These are phyloP conservation scores for Prinsepia uniflora DNA, from an alignment of 306 rosid genomes.

Conservation along the genomic window DNA sequence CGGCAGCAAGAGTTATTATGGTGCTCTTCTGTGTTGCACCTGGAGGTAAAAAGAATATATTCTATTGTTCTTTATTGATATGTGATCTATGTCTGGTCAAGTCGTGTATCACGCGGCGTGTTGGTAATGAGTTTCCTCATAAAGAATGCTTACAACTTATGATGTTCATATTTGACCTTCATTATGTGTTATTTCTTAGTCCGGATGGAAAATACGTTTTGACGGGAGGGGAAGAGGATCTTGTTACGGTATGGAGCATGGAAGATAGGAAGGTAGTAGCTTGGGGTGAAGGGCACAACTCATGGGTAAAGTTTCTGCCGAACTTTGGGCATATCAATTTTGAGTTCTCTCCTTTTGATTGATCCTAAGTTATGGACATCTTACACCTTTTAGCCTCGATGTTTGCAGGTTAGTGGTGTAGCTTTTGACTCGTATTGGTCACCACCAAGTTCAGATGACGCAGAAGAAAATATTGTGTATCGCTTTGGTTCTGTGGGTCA, in stretches of 20 bases:
- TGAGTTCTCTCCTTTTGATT: not conserved
- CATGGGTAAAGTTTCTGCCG: slow-evolving; percentile 66
- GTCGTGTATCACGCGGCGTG: not conserved
- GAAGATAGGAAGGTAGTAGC: slow-evolving; percentile 97
- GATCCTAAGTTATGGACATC: not conserved
- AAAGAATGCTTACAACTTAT: not conserved
- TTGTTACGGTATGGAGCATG: slow-evolving; percentile 96
- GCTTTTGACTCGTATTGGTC: slow-evolving; percentile 97
- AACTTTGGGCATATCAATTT: not conserved
- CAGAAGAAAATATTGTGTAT: slow-evolving; percentile 68
- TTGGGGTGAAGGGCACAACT: slow-evolving; percentile 98
- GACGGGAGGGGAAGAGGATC: slow-evolving; percentile 99
- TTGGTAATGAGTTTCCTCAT: not conserved
- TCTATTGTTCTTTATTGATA: not conserved
- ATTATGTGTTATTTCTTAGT: slow-evolving; percentile 12
- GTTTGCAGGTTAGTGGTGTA: slow-evolving; percentile 87
- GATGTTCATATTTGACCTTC: not conserved
- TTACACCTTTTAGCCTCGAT: slow-evolving; percentile 18
- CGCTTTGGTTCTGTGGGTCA: slow-evolving; percentile 99
- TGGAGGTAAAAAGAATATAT: slow-evolving; percentile 61
- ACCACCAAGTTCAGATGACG: slow-evolving; percentile 71
- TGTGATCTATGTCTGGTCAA: slow-evolving; percentile 5
- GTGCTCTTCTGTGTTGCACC: slow-evolving; percentile 89
- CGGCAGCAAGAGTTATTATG: slow-evolving; percentile 98
- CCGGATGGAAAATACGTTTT: slow-evolving; percentile 85